Conservation (phyloP, 139 green algal genomes). For the Microglena sp. region DNA sequence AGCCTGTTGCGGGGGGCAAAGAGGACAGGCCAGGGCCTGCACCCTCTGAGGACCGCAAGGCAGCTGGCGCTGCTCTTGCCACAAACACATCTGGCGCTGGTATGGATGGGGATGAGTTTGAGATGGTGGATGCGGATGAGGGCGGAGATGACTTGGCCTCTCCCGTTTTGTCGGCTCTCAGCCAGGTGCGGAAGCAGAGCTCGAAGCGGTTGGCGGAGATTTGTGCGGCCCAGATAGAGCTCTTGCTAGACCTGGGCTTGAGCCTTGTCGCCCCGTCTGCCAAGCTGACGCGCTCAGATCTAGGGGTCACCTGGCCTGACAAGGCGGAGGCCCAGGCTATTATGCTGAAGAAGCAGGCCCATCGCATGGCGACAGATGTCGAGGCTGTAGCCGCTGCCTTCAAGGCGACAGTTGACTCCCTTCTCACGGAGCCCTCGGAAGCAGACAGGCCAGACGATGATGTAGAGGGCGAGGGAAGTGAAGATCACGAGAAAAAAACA, state of each 20-base stretch:
- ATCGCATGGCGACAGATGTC: not conserved
- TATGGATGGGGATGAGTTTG: too few relatives aligned
- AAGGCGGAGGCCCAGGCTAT: not conserved
- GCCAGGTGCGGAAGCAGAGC: too few relatives aligned
- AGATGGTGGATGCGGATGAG: too few relatives aligned
- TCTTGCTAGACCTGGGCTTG: slow-evolving; percentile 1
- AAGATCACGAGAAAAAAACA: not conserved
- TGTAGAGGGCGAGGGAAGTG: not conserved
- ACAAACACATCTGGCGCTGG: too few relatives aligned
- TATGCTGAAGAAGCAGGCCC: not conserved
- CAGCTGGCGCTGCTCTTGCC: too few relatives aligned
- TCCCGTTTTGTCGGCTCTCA: too few relatives aligned
- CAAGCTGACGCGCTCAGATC: not conserved
- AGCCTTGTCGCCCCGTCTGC: not conserved
- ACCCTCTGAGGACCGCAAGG: too few relatives aligned
- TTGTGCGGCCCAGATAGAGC: not conserved
- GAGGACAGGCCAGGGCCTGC: too few relatives aligned
- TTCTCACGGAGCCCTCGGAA: not conserved
- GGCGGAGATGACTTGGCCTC: too few relatives aligned
- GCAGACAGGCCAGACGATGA: not conserved
- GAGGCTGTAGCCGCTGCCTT: not conserved
- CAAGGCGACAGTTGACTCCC: not conserved
- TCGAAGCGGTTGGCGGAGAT: not conserved
- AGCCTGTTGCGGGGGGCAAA: too few relatives aligned
- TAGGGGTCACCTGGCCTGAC: not conserved